Conservation (phyloP, 768 basidiomycete species). For the Termitomyces sp. region DNA sequence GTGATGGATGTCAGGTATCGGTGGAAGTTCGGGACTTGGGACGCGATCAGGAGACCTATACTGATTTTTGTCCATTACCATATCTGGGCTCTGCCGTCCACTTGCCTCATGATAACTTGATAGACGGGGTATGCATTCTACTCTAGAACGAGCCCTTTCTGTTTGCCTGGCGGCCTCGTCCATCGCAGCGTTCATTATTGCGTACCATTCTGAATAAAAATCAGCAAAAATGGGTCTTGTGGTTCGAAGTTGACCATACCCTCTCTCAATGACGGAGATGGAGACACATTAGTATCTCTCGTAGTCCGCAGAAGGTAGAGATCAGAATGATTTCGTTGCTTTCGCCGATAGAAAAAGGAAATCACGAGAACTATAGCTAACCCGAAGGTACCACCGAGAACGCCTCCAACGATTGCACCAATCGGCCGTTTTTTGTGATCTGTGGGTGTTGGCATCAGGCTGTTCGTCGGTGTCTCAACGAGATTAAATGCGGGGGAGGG, state of each 20-base stretch:
- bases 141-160: not conserved
- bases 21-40: not conserved
- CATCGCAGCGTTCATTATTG: not conserved
- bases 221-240: not conserved
- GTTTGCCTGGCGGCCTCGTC: slow-evolving; percentile 4
- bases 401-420: slow-evolving; percentile 4
- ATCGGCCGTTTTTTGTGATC: not conserved
- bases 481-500: not conserved
- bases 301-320: not conserved
- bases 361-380: not conserved
- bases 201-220: slow-evolving; percentile 2
- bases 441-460: not conserved
- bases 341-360: not conserved
- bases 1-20: not conserved
- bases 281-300: not conserved
- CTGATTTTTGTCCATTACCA: not conserved
- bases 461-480: not conserved
- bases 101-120: not conserved
- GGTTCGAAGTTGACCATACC: not conserved
- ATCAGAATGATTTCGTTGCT: not conserved
- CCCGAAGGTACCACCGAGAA: not conserved
- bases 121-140: not conserved
- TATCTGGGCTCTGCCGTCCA: not conserved
- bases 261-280: not conserved
- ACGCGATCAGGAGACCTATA: too few species aligned